Conservation (phyloP, 2,329 filamentous ascomycete genomes). For the Aspergillus tamarii region DNA sequence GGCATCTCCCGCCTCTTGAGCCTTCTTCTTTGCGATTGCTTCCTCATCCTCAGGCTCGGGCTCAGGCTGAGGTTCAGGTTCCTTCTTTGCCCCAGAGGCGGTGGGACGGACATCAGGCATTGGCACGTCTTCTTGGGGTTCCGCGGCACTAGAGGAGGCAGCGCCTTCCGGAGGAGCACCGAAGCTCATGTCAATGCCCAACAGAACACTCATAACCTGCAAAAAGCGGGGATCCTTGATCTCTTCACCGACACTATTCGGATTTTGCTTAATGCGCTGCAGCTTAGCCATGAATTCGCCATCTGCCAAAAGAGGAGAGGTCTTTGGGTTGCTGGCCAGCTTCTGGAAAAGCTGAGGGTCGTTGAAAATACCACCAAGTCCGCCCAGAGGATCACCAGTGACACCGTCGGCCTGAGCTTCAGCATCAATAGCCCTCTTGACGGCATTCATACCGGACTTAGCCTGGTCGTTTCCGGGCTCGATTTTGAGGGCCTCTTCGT, state of each 20-base stretch:
- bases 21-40: slow-evolving; percentile 78
- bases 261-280: slow-evolving; percentile 78
- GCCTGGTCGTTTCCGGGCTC: slow-evolving; percentile 91
- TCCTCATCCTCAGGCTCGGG: slow-evolving; percentile 78
- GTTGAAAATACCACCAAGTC: slow-evolving; percentile 90
- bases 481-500: slow-evolving; percentile 90
- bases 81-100: slow-evolving; percentile 56
- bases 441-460: slow-evolving; percentile 82
- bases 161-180: slow-evolving; percentile 55
- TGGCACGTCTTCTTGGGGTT: slow-evolving; percentile 70
- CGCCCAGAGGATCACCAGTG: slow-evolving; percentile 68
- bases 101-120: slow-evolving; percentile 73
- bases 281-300: slow-evolving; percentile 88
- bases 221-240: slow-evolving; percentile 91
- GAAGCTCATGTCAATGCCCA: slow-evolving; percentile 91
- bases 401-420: slow-evolving; percentile 68
- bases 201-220: slow-evolving; percentile 87
- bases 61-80: slow-evolving; percentile 64
- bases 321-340: slow-evolving; percentile 93
- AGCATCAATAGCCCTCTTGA: slow-evolving; percentile 83
- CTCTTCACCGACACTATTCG: slow-evolving; percentile 74
- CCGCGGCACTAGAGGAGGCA: slow-evolving; percentile 47
- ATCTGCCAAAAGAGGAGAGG: slow-evolving; percentile 77
- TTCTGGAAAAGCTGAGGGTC: slow-evolving; percentile 90
- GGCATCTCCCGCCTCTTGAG: slow-evolving; percentile 89